phyloP scores from a whole-genome alignment of 768 basidiomycete species.

The Cubamyces lactineus region DNA sequence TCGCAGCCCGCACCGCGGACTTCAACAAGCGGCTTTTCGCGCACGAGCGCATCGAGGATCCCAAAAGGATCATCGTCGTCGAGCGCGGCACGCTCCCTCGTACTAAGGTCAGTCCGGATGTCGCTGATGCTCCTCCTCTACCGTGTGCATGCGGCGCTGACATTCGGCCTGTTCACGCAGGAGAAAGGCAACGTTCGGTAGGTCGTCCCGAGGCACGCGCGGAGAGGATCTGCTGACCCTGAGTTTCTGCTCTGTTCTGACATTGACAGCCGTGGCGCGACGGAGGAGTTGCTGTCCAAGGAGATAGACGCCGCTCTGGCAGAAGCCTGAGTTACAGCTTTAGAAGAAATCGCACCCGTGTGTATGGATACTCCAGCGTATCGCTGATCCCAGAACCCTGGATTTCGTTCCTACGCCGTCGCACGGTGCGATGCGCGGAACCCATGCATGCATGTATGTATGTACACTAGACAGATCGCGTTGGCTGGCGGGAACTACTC shows the following conservation, averaged over 20 bases:
- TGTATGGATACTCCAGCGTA: no score
- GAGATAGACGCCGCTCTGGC: not conserved
- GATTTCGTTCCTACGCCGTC: not conserved
- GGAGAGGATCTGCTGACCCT: not conserved
- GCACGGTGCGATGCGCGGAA: not conserved
- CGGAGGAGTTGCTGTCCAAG: conserved; percentile 2
- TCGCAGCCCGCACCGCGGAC: conserved; percentile 9
- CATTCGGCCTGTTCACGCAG: not conserved
- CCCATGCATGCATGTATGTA: not conserved
- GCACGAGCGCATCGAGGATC: conserved; percentile 20
- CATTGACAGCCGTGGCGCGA: not conserved
- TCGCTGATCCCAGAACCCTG: no score
- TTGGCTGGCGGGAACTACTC: not conserved
- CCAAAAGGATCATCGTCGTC: conserved; percentile 16
- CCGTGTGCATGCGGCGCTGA: not conserved
- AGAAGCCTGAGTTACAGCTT: not conserved
- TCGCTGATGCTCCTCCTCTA: not conserved
- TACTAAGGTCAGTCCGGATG: conserved; percentile 8
- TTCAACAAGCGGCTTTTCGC: conserved; percentile 13
- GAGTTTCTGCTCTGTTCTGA: not conserved
- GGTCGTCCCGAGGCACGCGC: conserved; percentile 1
- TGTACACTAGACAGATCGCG: not conserved
- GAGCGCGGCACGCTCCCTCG: conserved; percentile 11
- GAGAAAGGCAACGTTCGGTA: conserved; percentile 16
- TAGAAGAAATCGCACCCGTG: not conserved